Conservation (phyloP, 805 yeast species). For the Torulaspora maleeae region DNA sequence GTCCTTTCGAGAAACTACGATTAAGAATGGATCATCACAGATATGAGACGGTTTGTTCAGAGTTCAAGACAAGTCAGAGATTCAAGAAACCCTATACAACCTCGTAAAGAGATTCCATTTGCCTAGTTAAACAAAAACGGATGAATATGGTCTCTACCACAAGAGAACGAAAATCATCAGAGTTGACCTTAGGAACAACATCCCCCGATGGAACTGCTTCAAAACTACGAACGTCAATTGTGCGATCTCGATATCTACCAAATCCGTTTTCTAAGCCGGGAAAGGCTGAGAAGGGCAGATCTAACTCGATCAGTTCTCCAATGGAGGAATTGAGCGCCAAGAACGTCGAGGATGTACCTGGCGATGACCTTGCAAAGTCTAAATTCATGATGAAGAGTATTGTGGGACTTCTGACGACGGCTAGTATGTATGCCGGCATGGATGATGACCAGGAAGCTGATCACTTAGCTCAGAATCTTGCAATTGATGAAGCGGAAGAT, state of each 20-base stretch:
- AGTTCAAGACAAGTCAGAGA: too few species aligned
- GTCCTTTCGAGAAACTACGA: background rate
- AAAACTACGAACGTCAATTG: background rate
- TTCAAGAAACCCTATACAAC: background rate
- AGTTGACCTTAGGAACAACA: background rate
- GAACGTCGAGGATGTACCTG: constrained; percentile 6
- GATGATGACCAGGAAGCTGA: constrained; percentile 25
- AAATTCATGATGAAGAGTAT: constrained; percentile 49
- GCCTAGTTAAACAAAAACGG: background rate
- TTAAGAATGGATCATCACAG: background rate
- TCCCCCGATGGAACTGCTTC: background rate
- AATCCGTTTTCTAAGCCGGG: constrained; percentile 4
- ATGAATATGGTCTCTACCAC: background rate
- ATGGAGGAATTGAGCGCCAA: constrained; percentile 2
- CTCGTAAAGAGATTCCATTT: background rate
- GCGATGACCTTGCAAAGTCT: constrained; percentile 34
- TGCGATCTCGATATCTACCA: constrained; percentile 3
- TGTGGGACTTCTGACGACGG: constrained; percentile 52
- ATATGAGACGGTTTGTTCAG: background rate
- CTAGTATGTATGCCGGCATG: constrained; percentile 47
- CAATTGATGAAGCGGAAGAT: constrained; percentile 11
- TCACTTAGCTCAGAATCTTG: constrained; percentile 18
- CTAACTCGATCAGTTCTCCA: background rate
- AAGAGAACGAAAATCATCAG: background rate
- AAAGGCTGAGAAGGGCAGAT: background rate